Evolutionary conservation across 768 basidiomycete species (phyloP).

Genomic region (Favolaschia claudopus): DNA sequence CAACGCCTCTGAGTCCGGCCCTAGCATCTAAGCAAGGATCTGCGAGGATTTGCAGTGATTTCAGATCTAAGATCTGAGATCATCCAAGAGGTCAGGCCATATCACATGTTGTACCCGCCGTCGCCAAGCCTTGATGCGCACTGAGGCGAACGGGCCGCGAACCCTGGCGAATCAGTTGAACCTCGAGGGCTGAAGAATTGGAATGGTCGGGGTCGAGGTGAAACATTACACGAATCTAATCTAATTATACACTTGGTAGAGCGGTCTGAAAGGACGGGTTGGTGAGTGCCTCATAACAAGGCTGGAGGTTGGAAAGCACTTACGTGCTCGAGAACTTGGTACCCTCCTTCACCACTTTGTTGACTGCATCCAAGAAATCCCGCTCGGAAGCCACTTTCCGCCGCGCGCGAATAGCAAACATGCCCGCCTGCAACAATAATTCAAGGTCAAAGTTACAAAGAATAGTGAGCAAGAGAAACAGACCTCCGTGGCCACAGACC

Average conservation of each 20-base stretch:
- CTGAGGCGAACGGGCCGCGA: no score
- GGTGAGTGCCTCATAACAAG: conserved; percentile 16
- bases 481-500: conserved; percentile 96
- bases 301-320: conserved; percentile 43
- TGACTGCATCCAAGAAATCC: conserved; percentile 97
- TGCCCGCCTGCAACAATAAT: conserved; percentile 81
- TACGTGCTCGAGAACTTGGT: conserved; percentile 98
- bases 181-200: no score
- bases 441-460: not conserved
- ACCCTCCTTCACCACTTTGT: conserved; percentile 97
- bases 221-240: conserved; percentile 17
- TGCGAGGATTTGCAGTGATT: no score
- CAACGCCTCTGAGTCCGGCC: no score
- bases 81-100: no score
- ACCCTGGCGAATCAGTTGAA: no score
- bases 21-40: no score
- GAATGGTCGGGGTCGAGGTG: no score
- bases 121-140: no score
- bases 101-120: no score
- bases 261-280: conserved; percentile 57
- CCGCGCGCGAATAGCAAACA: conserved; percentile 98
- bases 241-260: conserved; percentile 96
- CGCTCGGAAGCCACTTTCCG: conserved; percentile 97
- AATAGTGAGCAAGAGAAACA: conserved; percentile 24
- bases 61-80: no score